A percentile compares a stretch with the other conserved stretches of the same genome.
Conservation (phyloP, 805 yeast species). For the Myxozyma kluyveri region DNA sequence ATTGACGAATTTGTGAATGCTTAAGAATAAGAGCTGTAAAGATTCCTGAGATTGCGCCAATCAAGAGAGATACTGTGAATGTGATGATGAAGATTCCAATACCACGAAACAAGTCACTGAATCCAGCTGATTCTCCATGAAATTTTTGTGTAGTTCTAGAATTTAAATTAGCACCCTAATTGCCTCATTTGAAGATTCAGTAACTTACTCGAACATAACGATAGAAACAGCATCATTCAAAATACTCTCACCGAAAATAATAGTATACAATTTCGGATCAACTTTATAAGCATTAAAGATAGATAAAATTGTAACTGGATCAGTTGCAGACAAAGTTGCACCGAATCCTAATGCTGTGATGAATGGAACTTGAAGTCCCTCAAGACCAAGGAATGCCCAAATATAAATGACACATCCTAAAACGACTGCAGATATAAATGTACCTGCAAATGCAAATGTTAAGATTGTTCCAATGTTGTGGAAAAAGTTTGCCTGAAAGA, state of each 20-base stretch:
- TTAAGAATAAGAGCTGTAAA: constrained; percentile 84
- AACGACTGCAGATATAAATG: constrained; percentile 86
- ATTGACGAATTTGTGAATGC: constrained; percentile 88
- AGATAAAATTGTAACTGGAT: constrained; percentile 94
- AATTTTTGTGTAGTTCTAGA: constrained; percentile 83
- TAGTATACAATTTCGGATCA: constrained; percentile 94
- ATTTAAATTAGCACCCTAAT: not conserved
- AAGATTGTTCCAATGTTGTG: constrained; percentile 85
- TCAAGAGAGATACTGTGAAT: constrained; percentile 82
- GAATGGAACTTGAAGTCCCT: constrained; percentile 81
- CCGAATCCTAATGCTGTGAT: constrained; percentile 98
- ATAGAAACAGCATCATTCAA: constrained; percentile 96
- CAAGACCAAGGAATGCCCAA: constrained; percentile 91
- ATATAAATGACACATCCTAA: constrained; percentile 64
- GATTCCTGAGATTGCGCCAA: constrained; percentile 85
- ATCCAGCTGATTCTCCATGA: constrained; percentile 76
- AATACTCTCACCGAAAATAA: constrained; percentile 93
- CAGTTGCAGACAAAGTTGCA: constrained; percentile 96
- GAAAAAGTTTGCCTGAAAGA: constrained; percentile 74
- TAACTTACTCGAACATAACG: constrained; percentile 79
- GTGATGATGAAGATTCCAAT: constrained; percentile 89
- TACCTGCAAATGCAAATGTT: constrained; percentile 95
- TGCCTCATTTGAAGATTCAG: not conserved
- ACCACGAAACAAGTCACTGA: constrained; percentile 84
- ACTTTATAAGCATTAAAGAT: constrained; percentile 97